A percentile compares a stretch with the other conserved stretches of the same genome.
Evolutionary conservation across 257 asterid species (phyloP).

Genomic region (Nicotiana obtusifolia): DNA sequence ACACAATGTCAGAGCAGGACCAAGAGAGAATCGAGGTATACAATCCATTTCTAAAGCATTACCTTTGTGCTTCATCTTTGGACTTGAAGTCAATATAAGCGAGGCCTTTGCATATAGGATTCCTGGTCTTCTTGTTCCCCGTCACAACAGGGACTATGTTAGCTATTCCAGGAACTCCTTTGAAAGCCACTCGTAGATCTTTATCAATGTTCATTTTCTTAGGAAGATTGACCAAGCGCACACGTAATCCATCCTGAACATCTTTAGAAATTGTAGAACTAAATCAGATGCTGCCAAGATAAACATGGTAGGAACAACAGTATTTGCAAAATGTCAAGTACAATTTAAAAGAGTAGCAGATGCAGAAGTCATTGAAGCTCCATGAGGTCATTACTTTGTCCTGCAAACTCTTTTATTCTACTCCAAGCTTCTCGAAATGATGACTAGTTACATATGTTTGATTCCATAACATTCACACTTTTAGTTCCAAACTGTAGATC

Average conservation of each 20-base stretch:
- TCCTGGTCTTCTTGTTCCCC: conserved; percentile 84
- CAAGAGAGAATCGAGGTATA: background rate
- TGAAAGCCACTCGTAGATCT: conserved; percentile 65
- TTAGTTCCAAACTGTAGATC: background rate
- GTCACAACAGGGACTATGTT: conserved; percentile 68
- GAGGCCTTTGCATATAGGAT: conserved; percentile 86
- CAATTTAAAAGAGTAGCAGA: background rate
- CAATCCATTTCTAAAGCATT: background rate
- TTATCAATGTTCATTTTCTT: conserved; percentile 78
- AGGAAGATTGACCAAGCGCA: conserved; percentile 84
- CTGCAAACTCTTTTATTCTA: background rate
- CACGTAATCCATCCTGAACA: conserved; percentile 45
- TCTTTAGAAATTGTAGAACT: conserved; percentile 28
- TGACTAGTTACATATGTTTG: background rate
- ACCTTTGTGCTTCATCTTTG: conserved; percentile 68
- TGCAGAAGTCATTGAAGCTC: background rate
- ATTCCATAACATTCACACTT: background rate
- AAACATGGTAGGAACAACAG: conserved; percentile 1
- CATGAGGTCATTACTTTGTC: background rate
- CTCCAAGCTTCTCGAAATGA: background rate
- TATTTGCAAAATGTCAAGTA: background rate
- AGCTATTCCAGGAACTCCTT: conserved; percentile 63
- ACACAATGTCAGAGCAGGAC: background rate
- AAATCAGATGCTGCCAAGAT: conserved; percentile 4
- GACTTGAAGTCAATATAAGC: conserved; percentile 67